phyloP scores from a whole-genome alignment of 345 rosid species.

The Odontarrhena argentea region DNA sequence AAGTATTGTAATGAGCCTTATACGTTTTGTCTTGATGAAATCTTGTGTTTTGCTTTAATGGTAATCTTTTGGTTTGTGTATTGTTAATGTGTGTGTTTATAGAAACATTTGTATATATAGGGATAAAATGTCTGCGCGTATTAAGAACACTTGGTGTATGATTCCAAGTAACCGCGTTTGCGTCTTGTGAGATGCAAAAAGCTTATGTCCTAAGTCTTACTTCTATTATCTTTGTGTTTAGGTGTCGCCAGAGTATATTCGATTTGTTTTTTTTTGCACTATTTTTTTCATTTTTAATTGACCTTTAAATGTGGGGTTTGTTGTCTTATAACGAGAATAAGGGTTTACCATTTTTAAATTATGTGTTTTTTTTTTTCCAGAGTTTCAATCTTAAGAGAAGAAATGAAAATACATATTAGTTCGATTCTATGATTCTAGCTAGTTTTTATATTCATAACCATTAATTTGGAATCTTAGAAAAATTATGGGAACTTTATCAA shows the following conservation, averaged over 20 bases:
- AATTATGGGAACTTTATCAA: neutral
- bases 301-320: neutral
- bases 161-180: slow-evolving; percentile 45
- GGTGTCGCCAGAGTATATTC: slow-evolving; percentile 33
- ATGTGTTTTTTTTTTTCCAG: too few species aligned
- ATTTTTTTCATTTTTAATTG: neutral
- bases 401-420: too few species aligned
- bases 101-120: slow-evolving; percentile 1
- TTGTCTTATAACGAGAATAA: neutral
- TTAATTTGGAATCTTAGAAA: neutral
- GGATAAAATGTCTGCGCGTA: slow-evolving; percentile 33
- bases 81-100: neutral
- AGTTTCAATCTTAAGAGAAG: too few species aligned
- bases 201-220: slow-evolving; percentile 45
- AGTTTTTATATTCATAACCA: too few species aligned
- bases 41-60: slow-evolving; percentile 15
- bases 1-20: neutral
- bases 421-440: too few species aligned
- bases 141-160: slow-evolving; percentile 35
- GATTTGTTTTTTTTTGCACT: neutral
- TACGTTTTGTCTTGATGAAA: slow-evolving; percentile 9
- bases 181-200: slow-evolving; percentile 42
- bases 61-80: slow-evolving; percentile 23
- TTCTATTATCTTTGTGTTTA: slow-evolving; percentile 29
- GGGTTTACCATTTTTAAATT: slow-evolving; percentile 9